phyloP scores from a whole-genome alignment of 305 asterid species.

The Solanum chacoense region DNA sequence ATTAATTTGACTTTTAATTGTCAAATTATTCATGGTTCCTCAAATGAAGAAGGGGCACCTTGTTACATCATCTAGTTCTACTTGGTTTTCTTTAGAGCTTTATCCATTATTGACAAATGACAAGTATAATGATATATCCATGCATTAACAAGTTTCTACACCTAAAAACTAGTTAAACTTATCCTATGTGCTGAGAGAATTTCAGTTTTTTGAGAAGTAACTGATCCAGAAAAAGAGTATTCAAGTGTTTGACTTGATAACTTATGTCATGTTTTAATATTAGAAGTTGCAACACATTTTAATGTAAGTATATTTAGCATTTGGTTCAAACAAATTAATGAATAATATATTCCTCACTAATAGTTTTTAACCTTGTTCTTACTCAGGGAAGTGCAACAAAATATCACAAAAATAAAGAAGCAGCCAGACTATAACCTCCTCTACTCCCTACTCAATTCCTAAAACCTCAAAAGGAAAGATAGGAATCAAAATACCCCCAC shows the following conservation, averaged over 20 bases:
- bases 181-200: background rate
- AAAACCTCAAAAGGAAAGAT: background rate
- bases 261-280: background rate
- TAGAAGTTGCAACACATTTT: background rate
- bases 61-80: background rate
- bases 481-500: background rate
- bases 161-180: slow-evolving; percentile 1
- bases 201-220: background rate
- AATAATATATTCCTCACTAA: background rate
- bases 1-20: background rate
- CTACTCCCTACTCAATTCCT: background rate
- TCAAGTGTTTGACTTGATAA: background rate
- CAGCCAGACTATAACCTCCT: background rate
- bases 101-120: background rate
- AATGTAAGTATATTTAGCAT: background rate
- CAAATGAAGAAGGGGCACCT: background rate
- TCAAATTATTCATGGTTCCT: background rate
- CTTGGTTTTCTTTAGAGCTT: background rate
- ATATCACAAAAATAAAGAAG: background rate
- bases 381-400: background rate
- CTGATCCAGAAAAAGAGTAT: background rate
- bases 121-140: background rate
- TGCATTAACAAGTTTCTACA: background rate
- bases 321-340: background rate
- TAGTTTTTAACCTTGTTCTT: background rate